Base-by-base conservation (phyloP, 1,139 yeast genomes). In the Saccharomycopsis hybrid region DNA sequence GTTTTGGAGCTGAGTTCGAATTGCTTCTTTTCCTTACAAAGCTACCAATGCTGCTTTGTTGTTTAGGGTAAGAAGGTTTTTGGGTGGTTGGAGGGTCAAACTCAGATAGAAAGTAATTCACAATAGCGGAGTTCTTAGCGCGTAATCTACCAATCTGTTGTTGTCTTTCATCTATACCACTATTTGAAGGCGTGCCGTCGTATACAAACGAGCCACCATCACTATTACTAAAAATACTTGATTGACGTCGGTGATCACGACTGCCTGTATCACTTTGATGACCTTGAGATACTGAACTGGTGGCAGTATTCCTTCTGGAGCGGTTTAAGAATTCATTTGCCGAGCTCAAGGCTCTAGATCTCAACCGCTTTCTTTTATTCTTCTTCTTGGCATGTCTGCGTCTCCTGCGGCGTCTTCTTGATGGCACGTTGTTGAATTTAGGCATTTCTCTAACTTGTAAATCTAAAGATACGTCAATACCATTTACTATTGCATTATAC, bases 341-440 rank as follows among this genome's bases (percentile, higher is more conserved):
- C n/a, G 48, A 36, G 30, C 52, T 51, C 5, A 49, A 42, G 2
- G 54, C 52, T 24, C 52, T 30, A 7, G 44, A n/a, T 44, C 53
- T 45, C 13, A 46, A 32, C 27, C 35, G 32, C 5, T 9, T 41
- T 7, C n/a, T 28, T 8, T 24, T 38, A 9, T 24, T 29, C 18
- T 33, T 49, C 18, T 50, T 48, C 29, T 54, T 55, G 24, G 66
- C 60, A 18, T 44, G 35, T 41, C 62, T 49, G 9, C 50, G 44
- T 48, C 68, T 55, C 48, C 66, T 58, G 50, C 77, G 64, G 43
- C 80, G 63, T 61, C 89, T 70, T 58, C 90, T 70, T 58, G 90
- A 68, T 3, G 94, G 94, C 7, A 85, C 88, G 0, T 87, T 81
- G 60, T 89, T 70, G 62, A 83, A 84, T 31, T 71, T 70, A 2